phyloP scores from a whole-genome alignment of 2,329 filamentous ascomycete species.

The Stachybotrys elegans region DNA sequence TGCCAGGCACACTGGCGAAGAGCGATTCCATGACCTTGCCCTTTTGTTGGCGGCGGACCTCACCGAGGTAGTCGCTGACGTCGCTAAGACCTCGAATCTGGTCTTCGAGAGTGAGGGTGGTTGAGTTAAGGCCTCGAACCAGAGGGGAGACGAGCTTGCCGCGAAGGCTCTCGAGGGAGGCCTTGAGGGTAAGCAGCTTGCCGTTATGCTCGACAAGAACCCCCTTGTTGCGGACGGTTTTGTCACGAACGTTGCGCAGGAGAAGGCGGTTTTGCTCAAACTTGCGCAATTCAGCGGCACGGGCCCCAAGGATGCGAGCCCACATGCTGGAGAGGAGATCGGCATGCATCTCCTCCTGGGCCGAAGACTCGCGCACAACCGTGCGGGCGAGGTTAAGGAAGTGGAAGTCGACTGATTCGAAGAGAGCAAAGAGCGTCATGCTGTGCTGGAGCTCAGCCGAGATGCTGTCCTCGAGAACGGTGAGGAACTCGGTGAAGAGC shows the following conservation, averaged over 20 bases:
- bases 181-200: slow-evolving; percentile 76
- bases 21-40: slow-evolving; percentile 76
- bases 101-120: slow-evolving; percentile 71
- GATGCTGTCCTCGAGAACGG: slow-evolving; percentile 84
- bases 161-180: slow-evolving; percentile 78
- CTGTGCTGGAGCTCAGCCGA: slow-evolving; percentile 77
- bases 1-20: slow-evolving; percentile 48
- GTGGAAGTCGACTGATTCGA: slow-evolving; percentile 84
- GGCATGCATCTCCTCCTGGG: slow-evolving; percentile 73
- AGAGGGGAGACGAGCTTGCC: slow-evolving; percentile 81
- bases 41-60: slow-evolving; percentile 74
- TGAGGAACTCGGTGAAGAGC: slow-evolving; percentile 79
- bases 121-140: slow-evolving; percentile 63
- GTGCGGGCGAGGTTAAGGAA: slow-evolving; percentile 84
- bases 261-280: slow-evolving; percentile 86
- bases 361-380: slow-evolving; percentile 76
- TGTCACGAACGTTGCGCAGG: slow-evolving; percentile 71
- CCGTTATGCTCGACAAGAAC: slow-evolving; percentile 83
- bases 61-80: slow-evolving; percentile 72
- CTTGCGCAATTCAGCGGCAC: slow-evolving; percentile 72
- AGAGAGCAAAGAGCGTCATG: slow-evolving; percentile 77
- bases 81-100: slow-evolving; percentile 80
- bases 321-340: slow-evolving; percentile 81
- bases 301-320: slow-evolving; percentile 76
- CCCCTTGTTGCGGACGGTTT: slow-evolving; percentile 82